Conservation (phyloP, 2,329 filamentous ascomycete genomes). For the Rhinocladiella mackenziei region DNA sequence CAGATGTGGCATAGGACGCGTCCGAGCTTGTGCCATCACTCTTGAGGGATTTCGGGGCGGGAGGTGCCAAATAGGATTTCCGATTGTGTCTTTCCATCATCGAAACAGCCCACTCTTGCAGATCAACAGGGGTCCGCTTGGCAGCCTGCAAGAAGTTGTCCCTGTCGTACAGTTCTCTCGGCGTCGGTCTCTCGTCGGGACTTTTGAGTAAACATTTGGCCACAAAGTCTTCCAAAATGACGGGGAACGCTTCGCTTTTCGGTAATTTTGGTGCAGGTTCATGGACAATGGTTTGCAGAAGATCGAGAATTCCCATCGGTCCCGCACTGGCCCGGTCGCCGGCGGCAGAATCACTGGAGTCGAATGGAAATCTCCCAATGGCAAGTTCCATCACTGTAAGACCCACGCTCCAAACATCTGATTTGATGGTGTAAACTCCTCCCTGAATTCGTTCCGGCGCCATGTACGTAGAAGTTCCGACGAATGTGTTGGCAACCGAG, state of each 20-base stretch:
- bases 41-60: constrained; percentile 71
- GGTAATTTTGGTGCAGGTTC: constrained; percentile 90
- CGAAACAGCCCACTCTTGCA: constrained; percentile 87
- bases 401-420: constrained; percentile 97
- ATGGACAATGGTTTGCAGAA: constrained; percentile 95
- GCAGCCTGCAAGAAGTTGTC: constrained; percentile 95
- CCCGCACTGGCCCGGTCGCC: constrained; percentile 61
- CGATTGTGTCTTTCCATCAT: constrained; percentile 94
- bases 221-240: constrained; percentile 93
- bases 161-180: constrained; percentile 85
- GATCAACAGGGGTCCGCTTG: constrained; percentile 90
- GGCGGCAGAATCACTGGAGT: constrained; percentile 73
- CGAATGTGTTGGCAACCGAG: constrained; percentile 96
- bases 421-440: constrained; percentile 95
- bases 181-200: constrained; percentile 82
- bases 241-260: constrained; percentile 95
- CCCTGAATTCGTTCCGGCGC: constrained; percentile 96
- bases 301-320: constrained; percentile 89
- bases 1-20: constrained; percentile 30
- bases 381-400: constrained; percentile 94
- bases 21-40: constrained; percentile 43
- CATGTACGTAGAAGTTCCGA: constrained; percentile 99
- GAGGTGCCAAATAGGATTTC: constrained; percentile 85
- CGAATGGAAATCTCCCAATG: constrained; percentile 95
- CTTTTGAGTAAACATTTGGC: constrained; percentile 92